These are phyloP conservation scores for Neoscytalidium dimidiatum DNA, from an alignment of 2,329 filamentous ascomycete genomes.

Conservation along the genomic window DNA sequence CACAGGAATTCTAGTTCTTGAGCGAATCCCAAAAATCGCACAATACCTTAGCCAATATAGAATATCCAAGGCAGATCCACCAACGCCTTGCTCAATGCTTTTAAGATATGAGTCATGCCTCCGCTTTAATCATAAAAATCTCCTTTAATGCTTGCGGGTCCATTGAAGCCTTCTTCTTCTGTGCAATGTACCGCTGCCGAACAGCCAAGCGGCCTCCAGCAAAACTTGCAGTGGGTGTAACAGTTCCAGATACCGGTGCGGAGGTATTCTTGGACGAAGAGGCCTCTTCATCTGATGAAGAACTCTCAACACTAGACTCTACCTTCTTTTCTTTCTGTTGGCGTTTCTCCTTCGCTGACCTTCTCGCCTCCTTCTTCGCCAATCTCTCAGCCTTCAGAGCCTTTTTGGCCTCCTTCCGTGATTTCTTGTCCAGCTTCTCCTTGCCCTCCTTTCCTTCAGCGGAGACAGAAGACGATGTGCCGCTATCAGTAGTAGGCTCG, in stretches of 20 bases:
- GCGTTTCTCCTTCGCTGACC: conserved; percentile 44
- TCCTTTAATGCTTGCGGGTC: conserved; percentile 84
- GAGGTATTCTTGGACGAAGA: conserved; percentile 42
- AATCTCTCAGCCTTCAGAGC: conserved; percentile 48
- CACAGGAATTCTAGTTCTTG: too few relatives aligned
- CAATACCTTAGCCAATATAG: not conserved
- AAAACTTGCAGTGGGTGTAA: conserved; percentile 48
- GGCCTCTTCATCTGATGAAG: conserved; percentile 28
- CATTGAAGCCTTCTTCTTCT: conserved; percentile 81
- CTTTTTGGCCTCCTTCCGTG: conserved; percentile 23
- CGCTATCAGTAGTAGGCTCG: conserved; percentile 21
- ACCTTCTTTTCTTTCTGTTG: conserved; percentile 43
- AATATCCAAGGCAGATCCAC: not conserved
- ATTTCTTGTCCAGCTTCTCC: conserved; percentile 30
- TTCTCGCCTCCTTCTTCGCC: conserved; percentile 49
- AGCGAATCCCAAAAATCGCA: not conserved
- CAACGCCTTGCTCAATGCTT: conserved; percentile 19
- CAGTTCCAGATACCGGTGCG: conserved; percentile 25
- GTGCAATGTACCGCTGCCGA: conserved; percentile 79
- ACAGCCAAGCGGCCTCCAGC: conserved; percentile 68
- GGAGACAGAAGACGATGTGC: conserved; percentile 24
- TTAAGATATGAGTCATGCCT: conserved; percentile 19
- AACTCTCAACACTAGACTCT: conserved; percentile 23
- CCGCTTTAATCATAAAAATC: conserved; percentile 70
- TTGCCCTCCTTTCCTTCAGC: conserved; percentile 46